phyloP scores from a whole-genome alignment of 495 filamentous ascomycete genomes.

The Aspergillus leporis region DNA sequence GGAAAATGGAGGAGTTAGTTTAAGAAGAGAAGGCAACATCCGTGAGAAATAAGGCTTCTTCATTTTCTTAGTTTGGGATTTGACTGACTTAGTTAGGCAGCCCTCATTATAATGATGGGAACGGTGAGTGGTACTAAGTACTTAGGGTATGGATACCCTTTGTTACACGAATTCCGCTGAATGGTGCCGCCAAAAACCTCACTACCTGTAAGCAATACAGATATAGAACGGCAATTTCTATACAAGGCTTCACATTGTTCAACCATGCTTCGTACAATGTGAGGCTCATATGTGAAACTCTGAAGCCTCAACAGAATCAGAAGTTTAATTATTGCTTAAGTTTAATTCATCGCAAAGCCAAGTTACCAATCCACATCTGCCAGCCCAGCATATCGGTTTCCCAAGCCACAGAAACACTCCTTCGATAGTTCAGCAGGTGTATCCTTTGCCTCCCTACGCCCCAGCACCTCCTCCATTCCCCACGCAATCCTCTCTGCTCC shows the following conservation, averaged over 20 bases:
- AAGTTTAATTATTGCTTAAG: constrained; percentile 1
- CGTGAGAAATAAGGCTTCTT: not conserved
- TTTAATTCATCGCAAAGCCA: not conserved
- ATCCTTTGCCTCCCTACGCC: constrained; percentile 17
- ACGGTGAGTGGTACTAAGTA: not conserved
- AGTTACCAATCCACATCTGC: constrained; percentile 13
- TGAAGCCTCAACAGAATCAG: not conserved
- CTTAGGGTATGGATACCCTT: too few species aligned
- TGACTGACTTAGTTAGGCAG: too few species aligned
- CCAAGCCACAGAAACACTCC: constrained; percentile 33
- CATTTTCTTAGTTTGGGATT: too few species aligned
- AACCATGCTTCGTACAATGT: too few species aligned
- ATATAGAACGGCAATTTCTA: too few species aligned
- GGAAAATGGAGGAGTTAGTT: not conserved
- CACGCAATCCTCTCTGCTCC: constrained; percentile 64
- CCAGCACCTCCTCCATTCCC: constrained; percentile 54
- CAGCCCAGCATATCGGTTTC: constrained; percentile 28
- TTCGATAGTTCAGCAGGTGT: constrained; percentile 10
- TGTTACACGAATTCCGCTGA: too few species aligned
- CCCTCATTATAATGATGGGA: not conserved
- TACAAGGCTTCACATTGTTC: too few species aligned
- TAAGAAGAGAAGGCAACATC: constrained; percentile 4
- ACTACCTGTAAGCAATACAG: too few species aligned
- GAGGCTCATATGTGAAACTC: not conserved
- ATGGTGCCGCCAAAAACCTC: too few species aligned